These are phyloP conservation scores for Penicillium lagena DNA, from an alignment of 495 filamentous ascomycete genomes.

Conservation along the genomic window DNA sequence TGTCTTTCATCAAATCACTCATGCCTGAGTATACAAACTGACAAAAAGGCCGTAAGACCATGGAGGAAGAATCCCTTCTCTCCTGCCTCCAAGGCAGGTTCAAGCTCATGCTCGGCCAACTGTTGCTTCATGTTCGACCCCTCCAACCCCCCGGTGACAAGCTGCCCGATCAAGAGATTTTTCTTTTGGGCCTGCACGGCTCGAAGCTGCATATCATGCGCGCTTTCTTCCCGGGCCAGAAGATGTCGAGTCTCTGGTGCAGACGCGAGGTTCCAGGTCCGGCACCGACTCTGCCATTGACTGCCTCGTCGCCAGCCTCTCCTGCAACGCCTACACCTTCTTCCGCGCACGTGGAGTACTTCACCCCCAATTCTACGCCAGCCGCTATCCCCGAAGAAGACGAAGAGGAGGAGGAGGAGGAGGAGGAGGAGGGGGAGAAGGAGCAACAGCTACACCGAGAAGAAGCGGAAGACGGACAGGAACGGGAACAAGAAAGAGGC, in stretches of 20 bases:
- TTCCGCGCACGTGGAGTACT: neutral
- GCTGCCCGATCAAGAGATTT: slow-evolving; percentile 26
- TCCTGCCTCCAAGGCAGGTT: slow-evolving; percentile 14
- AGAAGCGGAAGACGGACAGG: neutral
- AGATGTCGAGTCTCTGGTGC: slow-evolving; percentile 21
- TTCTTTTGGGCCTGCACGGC: slow-evolving; percentile 24
- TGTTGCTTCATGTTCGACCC: slow-evolving; percentile 14
- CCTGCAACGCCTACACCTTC: neutral
- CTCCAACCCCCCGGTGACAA: slow-evolving; percentile 17
- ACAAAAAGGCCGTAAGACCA: slow-evolving; percentile 6
- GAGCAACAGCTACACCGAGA: neutral
- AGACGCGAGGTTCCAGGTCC: slow-evolving; percentile 9
- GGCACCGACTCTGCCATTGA: neutral
- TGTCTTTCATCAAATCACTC: neutral
- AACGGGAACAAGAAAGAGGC: neutral
- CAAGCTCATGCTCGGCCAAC: slow-evolving; percentile 23
- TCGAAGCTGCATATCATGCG: slow-evolving; percentile 25
- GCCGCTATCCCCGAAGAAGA: neutral
- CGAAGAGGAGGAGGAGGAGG: neutral
- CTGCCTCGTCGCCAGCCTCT: neutral
- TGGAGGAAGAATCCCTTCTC: slow-evolving; percentile 5
- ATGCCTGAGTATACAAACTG: too few species aligned
- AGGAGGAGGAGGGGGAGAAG: neutral
- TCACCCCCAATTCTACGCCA: too few species aligned
- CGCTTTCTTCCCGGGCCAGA: slow-evolving; percentile 21